phyloP scores from a whole-genome alignment of 345 rosid species.

The Microcos paniculata region DNA sequence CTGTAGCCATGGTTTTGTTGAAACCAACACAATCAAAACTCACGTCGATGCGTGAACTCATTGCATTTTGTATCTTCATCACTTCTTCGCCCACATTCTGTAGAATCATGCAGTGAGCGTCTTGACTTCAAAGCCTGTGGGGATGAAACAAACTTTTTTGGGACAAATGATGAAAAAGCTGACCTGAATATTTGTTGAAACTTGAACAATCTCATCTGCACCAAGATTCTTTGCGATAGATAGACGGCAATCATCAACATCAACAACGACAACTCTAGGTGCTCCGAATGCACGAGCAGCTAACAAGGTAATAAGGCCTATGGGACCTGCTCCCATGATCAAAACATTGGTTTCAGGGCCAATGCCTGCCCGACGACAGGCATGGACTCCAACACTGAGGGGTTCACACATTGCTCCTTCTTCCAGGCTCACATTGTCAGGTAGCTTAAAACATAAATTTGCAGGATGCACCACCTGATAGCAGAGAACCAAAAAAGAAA shows the following conservation, averaged over 20 bases:
- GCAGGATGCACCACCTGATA: constrained; percentile 65
- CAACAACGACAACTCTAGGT: constrained; percentile 47
- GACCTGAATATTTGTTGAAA: constrained; percentile 54
- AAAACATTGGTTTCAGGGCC: constrained; percentile 50
- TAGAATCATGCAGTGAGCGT: background rate
- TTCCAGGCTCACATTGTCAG: constrained; percentile 63
- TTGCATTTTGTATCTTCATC: constrained; percentile 39
- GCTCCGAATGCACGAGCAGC: constrained; percentile 68
- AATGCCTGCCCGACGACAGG: constrained; percentile 52
- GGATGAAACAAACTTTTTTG: background rate
- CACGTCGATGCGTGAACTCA: constrained; percentile 46
- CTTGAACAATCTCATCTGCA: constrained; percentile 43
- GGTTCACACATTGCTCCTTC: constrained; percentile 84
- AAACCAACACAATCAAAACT: constrained; percentile 67
- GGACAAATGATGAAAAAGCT: background rate
- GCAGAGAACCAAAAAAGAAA: background rate
- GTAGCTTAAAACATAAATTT: constrained; percentile 53
- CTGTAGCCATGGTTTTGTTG: constrained; percentile 59
- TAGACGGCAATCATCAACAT: constrained; percentile 47
- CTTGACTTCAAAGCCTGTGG: background rate
- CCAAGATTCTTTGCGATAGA: constrained; percentile 53
- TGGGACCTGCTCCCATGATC: constrained; percentile 66
- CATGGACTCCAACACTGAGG: constrained; percentile 64
- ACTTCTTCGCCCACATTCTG: constrained; percentile 53
- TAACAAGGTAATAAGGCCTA: constrained; percentile 56